These are phyloP conservation scores for Stenogyne calaminthoides DNA, from an alignment of 305 asterid genomes.

Conservation along the genomic window DNA sequence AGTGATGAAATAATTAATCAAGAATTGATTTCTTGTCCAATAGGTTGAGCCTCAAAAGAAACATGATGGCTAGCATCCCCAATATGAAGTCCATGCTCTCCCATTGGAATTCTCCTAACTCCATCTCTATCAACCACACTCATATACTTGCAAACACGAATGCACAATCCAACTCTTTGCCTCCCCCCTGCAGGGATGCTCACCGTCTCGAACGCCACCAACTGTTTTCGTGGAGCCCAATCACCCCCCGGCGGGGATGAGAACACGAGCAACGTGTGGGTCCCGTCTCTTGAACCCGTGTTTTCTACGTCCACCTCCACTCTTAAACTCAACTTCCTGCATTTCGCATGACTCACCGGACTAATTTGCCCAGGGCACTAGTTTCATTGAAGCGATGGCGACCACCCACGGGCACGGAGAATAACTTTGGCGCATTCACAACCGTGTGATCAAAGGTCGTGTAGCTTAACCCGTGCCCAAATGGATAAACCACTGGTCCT, in stretches of 20 bases:
- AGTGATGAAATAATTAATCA: constrained; percentile 17
- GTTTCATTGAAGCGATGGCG: constrained; percentile 44
- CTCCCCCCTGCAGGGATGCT: constrained; percentile 40
- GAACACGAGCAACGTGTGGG: constrained; percentile 65
- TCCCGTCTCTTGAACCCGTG: constrained; percentile 52
- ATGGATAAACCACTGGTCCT: constrained; percentile 64
- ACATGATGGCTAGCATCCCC: constrained; percentile 55
- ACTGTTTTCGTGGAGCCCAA: constrained; percentile 59
- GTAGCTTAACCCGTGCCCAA: constrained; percentile 81
- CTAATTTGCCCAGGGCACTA: constrained; percentile 16
- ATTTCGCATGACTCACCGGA: constrained; percentile 55
- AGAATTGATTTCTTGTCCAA: constrained; percentile 43
- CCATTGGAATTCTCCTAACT: constrained; percentile 65
- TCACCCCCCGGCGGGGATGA: constrained; percentile 50
- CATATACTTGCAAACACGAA: constrained; percentile 65
- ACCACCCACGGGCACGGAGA: constrained; percentile 47
- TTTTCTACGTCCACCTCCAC: constrained; percentile 56
- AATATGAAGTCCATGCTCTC: constrained; percentile 57
- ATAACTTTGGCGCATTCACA: constrained; percentile 48
- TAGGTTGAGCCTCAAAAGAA: constrained; percentile 46
- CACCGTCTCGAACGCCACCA: constrained; percentile 63
- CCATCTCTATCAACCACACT: constrained; percentile 72
- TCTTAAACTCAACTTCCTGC: constrained; percentile 44
- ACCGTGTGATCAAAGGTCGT: constrained; percentile 50
- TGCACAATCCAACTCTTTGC: constrained; percentile 37